These are phyloP conservation scores for Vickermania ingenoplastis DNA, from an alignment of 208 protist genomes.

Conservation along the genomic window DNA sequence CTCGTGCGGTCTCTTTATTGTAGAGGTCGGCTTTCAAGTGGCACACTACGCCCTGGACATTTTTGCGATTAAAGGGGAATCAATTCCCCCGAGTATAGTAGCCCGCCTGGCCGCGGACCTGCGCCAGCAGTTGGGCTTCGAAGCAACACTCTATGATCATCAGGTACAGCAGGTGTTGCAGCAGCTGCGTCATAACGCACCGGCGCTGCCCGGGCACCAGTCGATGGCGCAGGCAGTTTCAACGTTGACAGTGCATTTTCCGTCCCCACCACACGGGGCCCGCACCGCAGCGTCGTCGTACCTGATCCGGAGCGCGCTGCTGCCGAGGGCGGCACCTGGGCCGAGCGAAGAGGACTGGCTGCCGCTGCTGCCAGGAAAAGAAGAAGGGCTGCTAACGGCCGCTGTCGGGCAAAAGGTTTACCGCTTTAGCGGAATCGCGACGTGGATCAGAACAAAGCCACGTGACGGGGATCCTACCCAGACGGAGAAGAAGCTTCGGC, in stretches of 20 bases:
- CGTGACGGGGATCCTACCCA: neutral
- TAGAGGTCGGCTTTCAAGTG: constrained; percentile 83
- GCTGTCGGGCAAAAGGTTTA: neutral
- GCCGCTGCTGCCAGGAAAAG: neutral
- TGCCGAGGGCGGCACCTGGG: constrained; percentile 22
- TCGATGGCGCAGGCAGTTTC: constrained; percentile 31
- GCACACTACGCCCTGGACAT: constrained; percentile 82
- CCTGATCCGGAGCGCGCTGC: constrained; percentile 43
- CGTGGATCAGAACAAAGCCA: neutral
- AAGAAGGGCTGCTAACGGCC: neutral
- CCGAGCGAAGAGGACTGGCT: neutral
- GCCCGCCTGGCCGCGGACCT: constrained; percentile 58
- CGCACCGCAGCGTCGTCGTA: constrained; percentile 43
- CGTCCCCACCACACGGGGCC: constrained; percentile 48
- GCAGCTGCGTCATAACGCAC: constrained; percentile 13
- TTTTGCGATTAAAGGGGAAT: constrained; percentile 62
- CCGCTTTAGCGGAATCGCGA: neutral
- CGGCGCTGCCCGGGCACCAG: constrained; percentile 30
- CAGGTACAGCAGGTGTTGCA: constrained; percentile 41
- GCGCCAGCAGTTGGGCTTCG: constrained; percentile 63
- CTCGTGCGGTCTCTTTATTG: constrained; percentile 53
- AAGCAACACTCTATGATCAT: constrained; percentile 70
- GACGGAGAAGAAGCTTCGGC: neutral
- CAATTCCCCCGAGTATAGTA: constrained; percentile 31
- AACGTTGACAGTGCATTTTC: constrained; percentile 67